Percentiles rank a stretch among this genome's conserved stretches.
Evolutionary conservation across 2,329 filamentous ascomycete genomes (phyloP).

Genomic region (Xylariaceae sp.): DNA sequence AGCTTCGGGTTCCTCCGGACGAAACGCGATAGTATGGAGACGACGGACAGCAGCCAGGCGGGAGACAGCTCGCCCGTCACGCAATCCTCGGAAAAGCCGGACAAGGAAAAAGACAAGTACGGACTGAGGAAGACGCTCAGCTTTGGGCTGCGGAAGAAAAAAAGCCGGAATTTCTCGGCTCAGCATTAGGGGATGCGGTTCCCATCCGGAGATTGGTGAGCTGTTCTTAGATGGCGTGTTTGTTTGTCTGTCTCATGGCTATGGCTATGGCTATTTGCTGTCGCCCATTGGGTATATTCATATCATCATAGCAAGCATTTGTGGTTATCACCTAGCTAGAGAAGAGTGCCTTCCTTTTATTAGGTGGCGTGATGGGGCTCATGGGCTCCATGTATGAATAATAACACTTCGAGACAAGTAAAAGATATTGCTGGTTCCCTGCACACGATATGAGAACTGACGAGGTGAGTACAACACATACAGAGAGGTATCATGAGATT

Average conservation of each 20-base stretch:
- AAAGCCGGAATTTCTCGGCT: conserved; percentile 46
- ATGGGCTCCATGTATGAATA: no score
- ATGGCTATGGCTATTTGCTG: not conserved
- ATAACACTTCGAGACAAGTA: no score
- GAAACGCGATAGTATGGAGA: conserved; percentile 34
- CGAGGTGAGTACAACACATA: no score
- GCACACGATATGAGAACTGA: no score
- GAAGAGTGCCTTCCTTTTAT: no score
- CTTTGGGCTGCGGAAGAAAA: conserved; percentile 66
- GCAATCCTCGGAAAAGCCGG: conserved; percentile 35
- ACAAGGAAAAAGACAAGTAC: conserved; percentile 30
- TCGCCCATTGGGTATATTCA: not conserved
- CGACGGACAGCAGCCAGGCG: conserved; percentile 28
- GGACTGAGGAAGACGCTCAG: conserved; percentile 60
- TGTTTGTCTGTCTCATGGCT: not conserved
- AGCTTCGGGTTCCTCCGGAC: conserved; percentile 64
- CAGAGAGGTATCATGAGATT: no score
- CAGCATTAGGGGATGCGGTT: no score
- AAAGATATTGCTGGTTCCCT: no score
- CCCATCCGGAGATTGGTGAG: not conserved
- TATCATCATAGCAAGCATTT: not conserved
- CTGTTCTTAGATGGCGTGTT: not conserved
- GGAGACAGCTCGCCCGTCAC: conserved; percentile 23
- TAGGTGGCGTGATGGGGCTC: no score
- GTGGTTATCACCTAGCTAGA: no score